phyloP scores from a whole-genome alignment of 1,139 yeast species.

The Yarrowia galli region DNA sequence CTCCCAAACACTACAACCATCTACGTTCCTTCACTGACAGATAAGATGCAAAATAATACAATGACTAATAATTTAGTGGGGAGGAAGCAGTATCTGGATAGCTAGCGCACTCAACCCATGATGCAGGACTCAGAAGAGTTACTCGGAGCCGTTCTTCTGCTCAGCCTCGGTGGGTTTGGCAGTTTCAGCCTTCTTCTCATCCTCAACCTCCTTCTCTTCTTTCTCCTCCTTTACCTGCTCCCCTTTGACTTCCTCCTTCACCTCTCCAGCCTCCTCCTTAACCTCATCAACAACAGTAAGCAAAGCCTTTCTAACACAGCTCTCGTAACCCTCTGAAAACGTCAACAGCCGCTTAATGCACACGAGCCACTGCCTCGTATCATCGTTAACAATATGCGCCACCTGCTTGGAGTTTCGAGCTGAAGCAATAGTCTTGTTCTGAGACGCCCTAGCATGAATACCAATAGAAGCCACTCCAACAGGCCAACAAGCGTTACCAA shows the following conservation, averaged over 20 bases:
- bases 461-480: constrained; percentile 84
- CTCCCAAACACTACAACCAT: no score
- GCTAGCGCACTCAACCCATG: neutral
- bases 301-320: neutral
- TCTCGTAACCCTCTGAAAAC: constrained; percentile 54
- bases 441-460: constrained; percentile 75
- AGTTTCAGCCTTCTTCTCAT: neutral
- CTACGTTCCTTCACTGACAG: no score
- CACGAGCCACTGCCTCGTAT: constrained; percentile 80
- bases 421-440: constrained; percentile 54
- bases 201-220: neutral
- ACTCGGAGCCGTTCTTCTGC: neutral
- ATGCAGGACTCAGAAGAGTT: neutral
- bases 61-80: constrained; percentile 13
- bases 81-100: neutral
- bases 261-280: neutral
- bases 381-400: constrained; percentile 83
- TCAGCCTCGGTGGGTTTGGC: neutral
- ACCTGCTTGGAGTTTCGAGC: constrained; percentile 47
- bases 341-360: constrained; percentile 75
- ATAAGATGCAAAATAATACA: constrained; percentile 6
- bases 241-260: neutral
- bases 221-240: neutral
- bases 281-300: constrained; percentile 1
- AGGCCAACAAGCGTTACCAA: constrained; percentile 94